Evolutionary conservation across 345 rosid species (phyloP), one percentile per base, ranked within the genome.

Genomic region (Psidium guajava): DNA sequence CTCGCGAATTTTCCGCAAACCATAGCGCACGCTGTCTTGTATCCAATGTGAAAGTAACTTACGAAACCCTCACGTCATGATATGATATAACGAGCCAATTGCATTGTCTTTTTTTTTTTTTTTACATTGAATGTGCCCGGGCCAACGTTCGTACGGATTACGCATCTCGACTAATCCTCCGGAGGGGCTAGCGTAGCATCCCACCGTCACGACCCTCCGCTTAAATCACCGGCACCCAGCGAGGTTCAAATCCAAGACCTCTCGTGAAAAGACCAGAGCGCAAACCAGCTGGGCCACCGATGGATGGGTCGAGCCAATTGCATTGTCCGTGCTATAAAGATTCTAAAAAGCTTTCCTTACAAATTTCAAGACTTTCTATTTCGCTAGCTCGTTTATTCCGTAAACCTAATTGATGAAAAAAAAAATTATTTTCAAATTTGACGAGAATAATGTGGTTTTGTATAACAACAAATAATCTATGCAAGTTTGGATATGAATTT

Each of bases 391-490:
- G 18, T 61, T 28, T 8, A 10, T 28, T 61, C 40, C 1, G 14
- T 61, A 28, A n/a, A n/a, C n/a, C n/a, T 28, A 59, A 10, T 0
- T 5, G 4, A 27, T 1, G 21, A 27, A 59, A 61, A 6, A 59
- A 27, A 14, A 1, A n/a, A n/a, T n/a, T n/a, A 15, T 12, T 3
- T 2, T 11, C 32, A 18, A 59, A 14, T 3, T 14, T 0, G 10
- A 2, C 14, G 36, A 13, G 20, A 59, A 59, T 59, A 27, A 59
- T 59, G 36, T 27, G 73, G 36, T 59, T 61, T 61, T 27, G 40
- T 3, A 6, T 8, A n/a, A n/a, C n/a, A 27, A 61, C 32, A 6
- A 3, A 61, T 14, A 14, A 14, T 27, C 18, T 61, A 61, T 0
- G 73, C 21, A 1, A 61, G 73, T 16, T 61, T 61, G 73, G 40